Conservation (phyloP, 139 green algal species). For the Closterium sp. region DNA sequence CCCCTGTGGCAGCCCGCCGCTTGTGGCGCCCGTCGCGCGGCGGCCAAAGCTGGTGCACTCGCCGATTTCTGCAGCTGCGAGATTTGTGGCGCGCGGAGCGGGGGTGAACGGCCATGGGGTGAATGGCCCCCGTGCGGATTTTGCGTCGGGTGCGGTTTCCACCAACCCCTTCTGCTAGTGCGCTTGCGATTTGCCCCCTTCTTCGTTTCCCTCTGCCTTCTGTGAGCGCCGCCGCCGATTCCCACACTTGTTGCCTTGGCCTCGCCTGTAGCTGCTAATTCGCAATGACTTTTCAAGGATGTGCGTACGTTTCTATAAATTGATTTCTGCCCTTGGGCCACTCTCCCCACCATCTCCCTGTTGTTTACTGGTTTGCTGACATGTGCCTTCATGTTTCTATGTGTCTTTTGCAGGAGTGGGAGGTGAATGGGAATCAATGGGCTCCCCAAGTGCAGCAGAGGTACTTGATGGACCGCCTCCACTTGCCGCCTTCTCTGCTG, state of each 20-base stretch:
- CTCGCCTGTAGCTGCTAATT: neutral
- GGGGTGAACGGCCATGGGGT: too few relatives aligned
- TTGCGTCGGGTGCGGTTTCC: neutral
- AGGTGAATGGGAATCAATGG: neutral
- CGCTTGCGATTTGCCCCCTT: neutral
- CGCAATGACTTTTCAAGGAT: too few relatives aligned
- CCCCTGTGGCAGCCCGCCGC: neutral
- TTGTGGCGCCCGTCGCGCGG: neutral
- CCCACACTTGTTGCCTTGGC: neutral
- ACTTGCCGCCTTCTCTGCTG: neutral
- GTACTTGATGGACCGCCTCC: neutral
- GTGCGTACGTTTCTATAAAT: too few relatives aligned
- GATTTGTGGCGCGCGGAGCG: neutral
- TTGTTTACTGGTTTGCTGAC: neutral
- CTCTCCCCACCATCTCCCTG: neutral
- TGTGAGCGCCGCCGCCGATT: neutral
- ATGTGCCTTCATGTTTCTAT: neutral
- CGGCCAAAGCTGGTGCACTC: neutral
- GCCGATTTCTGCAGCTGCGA: neutral
- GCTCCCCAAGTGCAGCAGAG: neutral
- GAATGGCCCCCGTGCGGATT: neutral
- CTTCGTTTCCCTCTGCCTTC: neutral
- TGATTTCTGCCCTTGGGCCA: neutral
- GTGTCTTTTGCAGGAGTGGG: neutral
- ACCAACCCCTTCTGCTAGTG: neutral